Evolutionary conservation across 306 rosid genomes (phyloP), one percentile per base, ranked within the genome.

Genomic region (Herpetospermum pedunculosum): DNA sequence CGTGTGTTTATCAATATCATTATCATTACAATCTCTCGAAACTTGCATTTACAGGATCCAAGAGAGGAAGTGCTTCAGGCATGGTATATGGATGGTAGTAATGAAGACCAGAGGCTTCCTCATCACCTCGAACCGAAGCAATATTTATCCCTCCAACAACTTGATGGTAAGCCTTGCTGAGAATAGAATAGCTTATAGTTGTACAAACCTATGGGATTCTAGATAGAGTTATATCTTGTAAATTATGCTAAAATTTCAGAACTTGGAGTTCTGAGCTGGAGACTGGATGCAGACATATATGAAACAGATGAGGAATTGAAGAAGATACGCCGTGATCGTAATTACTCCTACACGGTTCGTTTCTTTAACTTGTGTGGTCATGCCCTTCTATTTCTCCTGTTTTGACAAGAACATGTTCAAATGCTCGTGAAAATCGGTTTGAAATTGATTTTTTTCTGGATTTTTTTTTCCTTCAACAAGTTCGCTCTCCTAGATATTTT

Each of bases 251-350:
- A 76, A 50, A 59, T 80, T 86, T 75, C 80, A 95, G 99, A 89
- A 79, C 97, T 95, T 80, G 97, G 99, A 82, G 96, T 95, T n/a
- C 92, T 95, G 62, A 92, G 99, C 83, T 95, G 99, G 99, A 82
- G 75, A 59, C 76, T 95, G 55, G 92, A 92, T 76, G 97, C 96
- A 35, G 96, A 95, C 82, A 89, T 84, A 80, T 69, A 79, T 64
- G 96, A 95, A 73, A 85, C 92, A 4, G 99, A 95, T 83, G 89
- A 90, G 71, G 96, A 87, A 81, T 78, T 95, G 83, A 92, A 91
- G 84, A 95, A 92, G 85, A 95, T 95, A 43, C 90, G 99, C 12
- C 89, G 82, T 62, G 96, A 88, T 4, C 99, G 96, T 58, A 97
- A 96, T 77, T 95, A 92, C 89, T 79, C 80, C 81, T 95, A 92